Evolutionary conservation across 352 stramenopile genomes (phyloP).

Genomic region (Phytopythium chamaehyphon): DNA sequence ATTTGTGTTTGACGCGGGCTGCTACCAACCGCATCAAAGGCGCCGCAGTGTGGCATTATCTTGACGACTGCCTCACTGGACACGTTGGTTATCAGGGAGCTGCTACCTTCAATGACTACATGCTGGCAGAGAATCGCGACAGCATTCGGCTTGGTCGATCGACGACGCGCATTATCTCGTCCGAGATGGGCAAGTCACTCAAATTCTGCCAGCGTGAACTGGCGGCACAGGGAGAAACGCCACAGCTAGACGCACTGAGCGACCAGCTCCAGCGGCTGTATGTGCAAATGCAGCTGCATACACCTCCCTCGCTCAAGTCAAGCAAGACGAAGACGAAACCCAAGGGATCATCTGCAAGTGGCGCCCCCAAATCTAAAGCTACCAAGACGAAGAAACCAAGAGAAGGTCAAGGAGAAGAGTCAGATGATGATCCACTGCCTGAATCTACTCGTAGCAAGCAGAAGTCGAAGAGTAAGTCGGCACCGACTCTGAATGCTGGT

Average conservation of each 20-base stretch:
- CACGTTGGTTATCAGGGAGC: constrained; percentile 13
- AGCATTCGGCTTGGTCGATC: constrained; percentile 15
- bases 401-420: no score
- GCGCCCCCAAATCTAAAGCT: no score
- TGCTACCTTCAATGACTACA: constrained; percentile 24
- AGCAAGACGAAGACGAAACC: no score
- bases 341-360: no score
- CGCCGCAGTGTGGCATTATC: constrained; percentile 29
- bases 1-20: constrained; percentile 37
- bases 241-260: constrained; percentile 17
- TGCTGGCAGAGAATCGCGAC: constrained; percentile 24
- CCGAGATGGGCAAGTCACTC: constrained; percentile 28
- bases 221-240: constrained; percentile 16
- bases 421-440: no score
- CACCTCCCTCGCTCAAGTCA: no score
- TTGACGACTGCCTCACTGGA: constrained; percentile 35
- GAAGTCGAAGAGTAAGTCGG: no score
- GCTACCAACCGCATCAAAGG: constrained; percentile 44
- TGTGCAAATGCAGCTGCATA: constrained; percentile 30
- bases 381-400: no score
- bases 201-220: constrained; percentile 23
- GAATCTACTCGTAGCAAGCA: no score
- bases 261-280: constrained; percentile 28
- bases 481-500: no score
- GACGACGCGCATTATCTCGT: constrained; percentile 21